Evolutionary conservation across 2,329 filamentous ascomycete species (phyloP), one percentile per base, ranked within the genome.

Genomic region (Elsinoe fawcettii): DNA sequence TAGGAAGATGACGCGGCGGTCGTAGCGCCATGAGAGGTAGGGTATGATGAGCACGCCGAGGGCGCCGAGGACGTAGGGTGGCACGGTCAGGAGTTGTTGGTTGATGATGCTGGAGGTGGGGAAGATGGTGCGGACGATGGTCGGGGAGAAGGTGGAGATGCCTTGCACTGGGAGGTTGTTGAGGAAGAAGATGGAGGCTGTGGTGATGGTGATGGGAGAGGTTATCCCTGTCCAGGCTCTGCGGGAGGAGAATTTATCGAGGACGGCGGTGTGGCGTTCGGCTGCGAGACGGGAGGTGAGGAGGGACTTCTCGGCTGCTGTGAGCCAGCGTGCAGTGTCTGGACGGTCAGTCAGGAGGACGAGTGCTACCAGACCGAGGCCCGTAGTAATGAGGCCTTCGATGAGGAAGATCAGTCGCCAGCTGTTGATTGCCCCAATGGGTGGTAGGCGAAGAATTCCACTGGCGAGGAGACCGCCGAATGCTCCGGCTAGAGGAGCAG

Each of bases 271-370:
- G 6, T 6, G 16, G 3, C 39, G 16, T 12, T 44, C 39, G 6
- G 7, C 5, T 4, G 16, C 16, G 22, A 44, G 4, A 44, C 4
- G 6, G 6, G 16, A 22, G 3, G 16, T 5, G 4, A 20, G 37
- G 12, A 5, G 8, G 16, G 62, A 58, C 57, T 67, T 67, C n/a
- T 69, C 68, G 7, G 63, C 63, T 2, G 57, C 63, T 20, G 63
- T 66, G 37, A 69, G 64, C 30, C 30, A 32, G 30, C 30, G 30
- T 0, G 68, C 67, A 0, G 67, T 67, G 32, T 66, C 63, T 49
- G 67, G 69, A 53, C 63, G 60, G 23, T 67, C 68, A 2, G 67
- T 66, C 0, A 70, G 64, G 1, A 69, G 55, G 47, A 65, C 68
- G 37, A 68, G 61, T 53, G 66, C 66, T 20, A 62, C 61, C 18